phyloP scores from a whole-genome alignment of 805 yeast genomes.

The Metschnikowia lochheadii region DNA sequence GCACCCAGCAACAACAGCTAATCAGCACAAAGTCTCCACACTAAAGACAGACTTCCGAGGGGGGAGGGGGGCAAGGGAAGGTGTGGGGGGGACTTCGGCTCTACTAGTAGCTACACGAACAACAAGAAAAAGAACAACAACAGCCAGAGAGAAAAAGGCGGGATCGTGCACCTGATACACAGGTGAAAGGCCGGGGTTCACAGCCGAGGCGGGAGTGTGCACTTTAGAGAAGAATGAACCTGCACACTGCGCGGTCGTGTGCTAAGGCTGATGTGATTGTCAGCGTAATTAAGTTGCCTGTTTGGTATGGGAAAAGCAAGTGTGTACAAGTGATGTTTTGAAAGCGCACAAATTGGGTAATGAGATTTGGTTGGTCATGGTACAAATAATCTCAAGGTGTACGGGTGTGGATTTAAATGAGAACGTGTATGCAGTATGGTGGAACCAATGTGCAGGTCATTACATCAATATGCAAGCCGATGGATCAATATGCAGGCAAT shows the following conservation, averaged over 20 bases:
- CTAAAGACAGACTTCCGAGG: neutral
- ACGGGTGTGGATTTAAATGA: too few species aligned
- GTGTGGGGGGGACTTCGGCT: neutral
- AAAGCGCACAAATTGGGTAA: conserved; percentile 1
- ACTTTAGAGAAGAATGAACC: neutral
- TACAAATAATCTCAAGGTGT: neutral
- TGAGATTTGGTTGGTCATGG: neutral
- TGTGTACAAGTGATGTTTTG: conserved; percentile 5
- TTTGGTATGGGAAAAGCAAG: conserved; percentile 1
- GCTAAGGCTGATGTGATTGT: neutral
- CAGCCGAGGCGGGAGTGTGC: neutral
- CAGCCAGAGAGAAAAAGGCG: too few species aligned
- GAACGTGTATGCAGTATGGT: too few species aligned
- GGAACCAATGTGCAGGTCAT: too few species aligned
- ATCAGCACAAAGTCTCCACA: too few species aligned
- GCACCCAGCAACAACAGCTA: neutral
- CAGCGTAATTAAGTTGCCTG: conserved; percentile 2
- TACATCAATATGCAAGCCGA: too few species aligned
- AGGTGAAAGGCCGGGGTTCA: neutral
- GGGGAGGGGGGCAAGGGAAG: too few species aligned
- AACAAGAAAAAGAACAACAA: too few species aligned
- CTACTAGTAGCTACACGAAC: neutral
- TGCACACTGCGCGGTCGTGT: neutral
- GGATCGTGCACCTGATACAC: neutral
- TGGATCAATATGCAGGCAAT: too few species aligned